These are phyloP conservation scores for Pleurotus eryngii DNA, from an alignment of 768 basidiomycete genomes.

Conservation along the genomic window DNA sequence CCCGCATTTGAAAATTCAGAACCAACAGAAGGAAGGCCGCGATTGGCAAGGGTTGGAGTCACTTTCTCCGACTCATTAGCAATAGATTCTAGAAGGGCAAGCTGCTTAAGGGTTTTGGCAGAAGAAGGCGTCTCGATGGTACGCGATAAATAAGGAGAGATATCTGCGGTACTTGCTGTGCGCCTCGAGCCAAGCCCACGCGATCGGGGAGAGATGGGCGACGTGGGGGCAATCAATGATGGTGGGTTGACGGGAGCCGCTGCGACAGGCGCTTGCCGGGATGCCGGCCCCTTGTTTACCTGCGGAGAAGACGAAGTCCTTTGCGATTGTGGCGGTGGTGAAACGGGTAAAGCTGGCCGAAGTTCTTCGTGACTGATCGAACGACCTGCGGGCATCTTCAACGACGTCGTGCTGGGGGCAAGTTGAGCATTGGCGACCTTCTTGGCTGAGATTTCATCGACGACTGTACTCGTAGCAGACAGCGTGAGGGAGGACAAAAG, in stretches of 20 bases:
- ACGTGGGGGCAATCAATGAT: slow-evolving; percentile 12
- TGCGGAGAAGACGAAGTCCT: background rate
- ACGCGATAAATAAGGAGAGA: slow-evolving; percentile 66
- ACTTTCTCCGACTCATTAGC: slow-evolving; percentile 71
- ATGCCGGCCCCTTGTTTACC: background rate
- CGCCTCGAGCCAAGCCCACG: slow-evolving; percentile 28
- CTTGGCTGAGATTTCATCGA: slow-evolving; percentile 7
- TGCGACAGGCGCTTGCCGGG: slow-evolving; percentile 1
- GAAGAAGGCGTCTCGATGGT: slow-evolving; percentile 52
- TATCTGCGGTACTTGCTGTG: slow-evolving; percentile 54
- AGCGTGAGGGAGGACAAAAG: slow-evolving; percentile 60
- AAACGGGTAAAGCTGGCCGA: background rate
- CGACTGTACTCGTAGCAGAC: slow-evolving; percentile 38
- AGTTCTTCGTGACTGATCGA: background rate
- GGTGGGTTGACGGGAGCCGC: slow-evolving; percentile 6
- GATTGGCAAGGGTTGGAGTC: slow-evolving; percentile 36
- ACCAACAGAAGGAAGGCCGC: slow-evolving; percentile 8
- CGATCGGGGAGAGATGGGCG: slow-evolving; percentile 19
- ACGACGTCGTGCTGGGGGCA: background rate
- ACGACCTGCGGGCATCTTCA: slow-evolving; percentile 2
- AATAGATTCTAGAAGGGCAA: slow-evolving; percentile 68
- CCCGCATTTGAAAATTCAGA: background rate
- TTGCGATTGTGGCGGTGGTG: background rate
- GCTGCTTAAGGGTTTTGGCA: slow-evolving; percentile 63
- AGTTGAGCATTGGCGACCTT: background rate